Evolutionary conservation across 1,139 yeast species (phyloP), one percentile per base, ranked within the genome.

Genomic region (Taphrina communis): DNA sequence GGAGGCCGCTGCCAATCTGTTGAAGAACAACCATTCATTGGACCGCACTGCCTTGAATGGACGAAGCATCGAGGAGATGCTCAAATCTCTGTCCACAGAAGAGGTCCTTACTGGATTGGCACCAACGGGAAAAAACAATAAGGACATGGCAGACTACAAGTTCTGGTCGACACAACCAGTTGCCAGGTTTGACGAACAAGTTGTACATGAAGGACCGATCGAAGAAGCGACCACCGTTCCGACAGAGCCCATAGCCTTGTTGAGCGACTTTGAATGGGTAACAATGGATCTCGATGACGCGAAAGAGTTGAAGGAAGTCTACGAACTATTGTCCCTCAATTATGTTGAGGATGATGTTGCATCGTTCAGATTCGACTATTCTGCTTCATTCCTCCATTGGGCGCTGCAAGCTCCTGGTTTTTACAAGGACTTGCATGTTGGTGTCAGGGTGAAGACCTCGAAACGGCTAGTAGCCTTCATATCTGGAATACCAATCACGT

Each of bases 151-250:
- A 68, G 96, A 92, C 75, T 91, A 93, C 81, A 91, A 90, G 80
- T 94, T 94, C 79, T 94, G 99, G 99, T 90, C 89, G 76, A 95
- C 99, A 7, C 99, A 94, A 78, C 99, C 99, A 0, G 99, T 95
- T 21, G 85, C 93, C 5, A 82, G 83, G 38, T 87, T 92, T 72
- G 89, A 72, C 76, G 94, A 88, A 75, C 77, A 81, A 68, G 82
- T 90, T 61, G 83, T 81, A 12, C 75, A 81, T 21, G 97, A 92
- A 75, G 98, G 98, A 0, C 96, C 97, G 19, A 91, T 94, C 74
- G 70, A 74, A 5, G 90, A 90, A 76, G 86, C 86, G 0, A 87
- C 93, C 1, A 93, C 92, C 71, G 85, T 94, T 42, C 85, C 93
- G 3, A 84, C 82, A 61, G 80, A 81, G 14, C 96, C 98, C 6